Percentiles rank a stretch among this genome's conserved stretches.
These are phyloP conservation scores for Fusarium chuoi DNA, from an alignment of 2,329 filamentous ascomycete species.

Conservation along the genomic window DNA sequence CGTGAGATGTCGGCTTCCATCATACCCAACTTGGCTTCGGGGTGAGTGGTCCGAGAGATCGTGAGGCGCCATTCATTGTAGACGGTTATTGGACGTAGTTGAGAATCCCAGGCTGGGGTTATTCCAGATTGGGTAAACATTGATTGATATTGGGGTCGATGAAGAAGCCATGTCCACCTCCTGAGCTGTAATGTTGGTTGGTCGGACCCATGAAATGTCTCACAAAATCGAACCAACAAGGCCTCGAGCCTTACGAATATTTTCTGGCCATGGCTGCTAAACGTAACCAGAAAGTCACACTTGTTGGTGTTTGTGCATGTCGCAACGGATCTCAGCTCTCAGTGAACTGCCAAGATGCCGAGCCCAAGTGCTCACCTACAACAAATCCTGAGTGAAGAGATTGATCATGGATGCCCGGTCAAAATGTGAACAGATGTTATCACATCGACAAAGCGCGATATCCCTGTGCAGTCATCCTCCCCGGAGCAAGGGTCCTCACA, in stretches of 20 bases:
- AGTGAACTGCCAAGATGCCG: conserved; percentile 27
- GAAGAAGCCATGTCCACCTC: conserved; percentile 9
- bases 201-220: conserved; percentile 29
- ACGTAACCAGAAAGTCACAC: neutral
- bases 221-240: conserved; percentile 31
- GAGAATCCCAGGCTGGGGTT: conserved; percentile 17
- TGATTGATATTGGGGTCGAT: conserved; percentile 3
- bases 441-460: conserved; percentile 31
- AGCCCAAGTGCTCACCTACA: conserved; percentile 19
- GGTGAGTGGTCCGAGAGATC: conserved; percentile 21
- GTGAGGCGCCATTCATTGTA: conserved; percentile 9
- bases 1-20: conserved; percentile 24
- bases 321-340: conserved; percentile 1
- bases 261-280: neutral
- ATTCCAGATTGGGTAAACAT: neutral
- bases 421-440: conserved; percentile 26
- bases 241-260: conserved; percentile 35
- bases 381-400: conserved; percentile 34
- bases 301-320: conserved; percentile 23
- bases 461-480: conserved; percentile 25
- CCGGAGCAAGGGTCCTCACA: conserved; percentile 16
- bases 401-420: conserved; percentile 33
- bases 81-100: conserved; percentile 14
- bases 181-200: neutral
- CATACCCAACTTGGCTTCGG: conserved; percentile 25